These are phyloP conservation scores for Cinnamomum micranthum DNA, from an alignment of 164 flowering plant species.

Conservation along the genomic window DNA sequence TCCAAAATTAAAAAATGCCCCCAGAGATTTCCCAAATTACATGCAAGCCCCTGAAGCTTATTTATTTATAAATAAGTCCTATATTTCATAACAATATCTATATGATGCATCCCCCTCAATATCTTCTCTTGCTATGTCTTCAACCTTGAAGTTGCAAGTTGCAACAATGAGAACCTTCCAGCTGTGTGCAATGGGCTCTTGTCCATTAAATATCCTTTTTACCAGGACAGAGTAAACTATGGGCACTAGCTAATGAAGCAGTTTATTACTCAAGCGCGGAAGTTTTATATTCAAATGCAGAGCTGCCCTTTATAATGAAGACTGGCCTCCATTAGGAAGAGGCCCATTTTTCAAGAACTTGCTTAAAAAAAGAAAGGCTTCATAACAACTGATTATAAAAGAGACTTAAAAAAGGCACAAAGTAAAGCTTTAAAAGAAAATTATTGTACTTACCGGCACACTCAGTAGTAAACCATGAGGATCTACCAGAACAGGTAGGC, in stretches of 20 bases:
- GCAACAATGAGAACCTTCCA: too few species aligned
- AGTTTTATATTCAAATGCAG: neutral
- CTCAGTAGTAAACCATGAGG: constrained; percentile 54
- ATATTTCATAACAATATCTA: too few species aligned
- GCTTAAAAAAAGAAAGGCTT: neutral
- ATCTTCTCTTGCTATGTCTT: too few species aligned
- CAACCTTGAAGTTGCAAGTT: too few species aligned
- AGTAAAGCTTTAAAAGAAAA: neutral
- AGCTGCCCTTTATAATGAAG: neutral
- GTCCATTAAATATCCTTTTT: too few species aligned
- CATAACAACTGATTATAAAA: neutral
- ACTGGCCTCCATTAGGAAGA: neutral
- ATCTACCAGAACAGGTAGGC: constrained; percentile 74
- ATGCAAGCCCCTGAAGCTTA: too few species aligned
- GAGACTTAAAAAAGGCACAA: neutral
- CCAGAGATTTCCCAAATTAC: too few species aligned
- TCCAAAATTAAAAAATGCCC: too few species aligned
- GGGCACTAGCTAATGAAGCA: neutral
- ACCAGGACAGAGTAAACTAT: too few species aligned
- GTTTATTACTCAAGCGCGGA: neutral
- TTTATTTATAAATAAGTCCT: too few species aligned
- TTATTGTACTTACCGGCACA: constrained; percentile 59
- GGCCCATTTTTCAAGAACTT: neutral
- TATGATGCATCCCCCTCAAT: too few species aligned
- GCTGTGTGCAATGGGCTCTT: too few species aligned